These are phyloP conservation scores for Plasmodium reichenowi DNA, from an alignment of 169 alveolate species.

Conservation along the genomic window DNA sequence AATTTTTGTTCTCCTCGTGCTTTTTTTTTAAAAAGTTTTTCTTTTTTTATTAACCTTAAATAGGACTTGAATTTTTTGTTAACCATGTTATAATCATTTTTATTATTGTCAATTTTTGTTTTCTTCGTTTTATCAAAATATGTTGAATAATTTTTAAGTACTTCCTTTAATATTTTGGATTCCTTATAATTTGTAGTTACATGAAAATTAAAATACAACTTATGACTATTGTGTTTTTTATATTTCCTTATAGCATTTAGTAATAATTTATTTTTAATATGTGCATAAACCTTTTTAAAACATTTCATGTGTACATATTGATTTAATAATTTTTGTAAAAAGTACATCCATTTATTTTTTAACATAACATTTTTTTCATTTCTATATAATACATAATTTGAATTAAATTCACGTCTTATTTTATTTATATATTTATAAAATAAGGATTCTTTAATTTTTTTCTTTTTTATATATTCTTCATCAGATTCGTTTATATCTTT, in stretches of 20 bases:
- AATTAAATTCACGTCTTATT: slow-evolving; percentile 44
- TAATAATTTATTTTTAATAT: slow-evolving; percentile 28
- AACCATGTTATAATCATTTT: not conserved
- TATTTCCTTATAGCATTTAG: slow-evolving; percentile 20
- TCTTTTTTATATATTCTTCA: slow-evolving; percentile 53
- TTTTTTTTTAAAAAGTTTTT: not conserved
- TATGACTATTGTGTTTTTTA: slow-evolving; percentile 4
- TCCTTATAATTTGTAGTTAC: slow-evolving; percentile 61
- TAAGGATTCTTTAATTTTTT: slow-evolving; percentile 28
- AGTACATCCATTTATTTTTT: slow-evolving; percentile 20
- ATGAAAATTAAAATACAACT: slow-evolving; percentile 58
- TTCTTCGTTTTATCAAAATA: slow-evolving; percentile 11
- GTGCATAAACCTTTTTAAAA: slow-evolving; percentile 26
- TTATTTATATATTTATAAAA: slow-evolving; percentile 40
- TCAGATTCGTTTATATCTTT: slow-evolving; percentile 8
- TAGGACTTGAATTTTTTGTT: slow-evolving; percentile 31
- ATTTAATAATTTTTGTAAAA: slow-evolving; percentile 39
- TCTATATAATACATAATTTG: slow-evolving; percentile 10
- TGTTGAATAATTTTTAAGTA: slow-evolving; percentile 28
- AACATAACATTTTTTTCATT: not conserved
- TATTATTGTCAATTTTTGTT: not conserved
- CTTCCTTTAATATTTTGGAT: slow-evolving; percentile 50
- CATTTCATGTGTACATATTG: slow-evolving; percentile 55
- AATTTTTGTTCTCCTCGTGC: not conserved
- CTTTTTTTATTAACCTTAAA: slow-evolving; percentile 19